Evolutionary conservation across 2,329 filamentous ascomycete species (phyloP), one percentile per base, ranked within the genome.

Genomic region (Talaromyces sp.): DNA sequence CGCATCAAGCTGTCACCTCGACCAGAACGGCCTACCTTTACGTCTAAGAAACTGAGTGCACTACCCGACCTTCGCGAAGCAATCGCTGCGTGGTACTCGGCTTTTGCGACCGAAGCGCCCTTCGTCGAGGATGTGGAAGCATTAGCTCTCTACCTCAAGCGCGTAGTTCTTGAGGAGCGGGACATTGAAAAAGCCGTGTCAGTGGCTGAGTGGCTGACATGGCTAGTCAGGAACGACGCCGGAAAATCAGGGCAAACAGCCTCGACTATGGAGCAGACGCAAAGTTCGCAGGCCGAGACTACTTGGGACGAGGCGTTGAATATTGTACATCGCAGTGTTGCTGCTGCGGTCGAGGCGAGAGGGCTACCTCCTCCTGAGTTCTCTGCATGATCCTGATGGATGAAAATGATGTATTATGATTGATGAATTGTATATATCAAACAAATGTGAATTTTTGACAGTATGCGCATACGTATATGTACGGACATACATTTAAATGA

Each of bases 51-150:
- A 66, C 76, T 90, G 2, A 83, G 80, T 1, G 74, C 75, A 4
- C 70, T 88, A 7, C 74, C 81, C 0, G 90, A 96, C 69, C 81
- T 98, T 62, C 86, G 93, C 52, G 83, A 87, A 43, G 92, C 92
- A 73, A 80, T 97, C 15, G 85, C 83, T 63, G 86, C 86, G 3
- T 99, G 95, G 95, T 85, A 92, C 68, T 74, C 80, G 2, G 87
- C 89, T 67, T 96, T 94, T 67, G 80, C 77, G 41, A 82, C 82
- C 5, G 89, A 93, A 3, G 92, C 91, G 0, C 95, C 95, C 1
- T 93, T 95, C 76, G 78, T 79, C 0, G 87, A 90, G 65, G 95
- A 99, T 76, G 89, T 94, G 0, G 84, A 84, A 47, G 88, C 93
- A 43, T 82, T 98, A 67, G 86, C 84, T 62, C 85, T 82, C 72